Evolutionary conservation across 108 stramenopile genomes (phyloP).

Genomic region (Schizochytrium sp.): DNA sequence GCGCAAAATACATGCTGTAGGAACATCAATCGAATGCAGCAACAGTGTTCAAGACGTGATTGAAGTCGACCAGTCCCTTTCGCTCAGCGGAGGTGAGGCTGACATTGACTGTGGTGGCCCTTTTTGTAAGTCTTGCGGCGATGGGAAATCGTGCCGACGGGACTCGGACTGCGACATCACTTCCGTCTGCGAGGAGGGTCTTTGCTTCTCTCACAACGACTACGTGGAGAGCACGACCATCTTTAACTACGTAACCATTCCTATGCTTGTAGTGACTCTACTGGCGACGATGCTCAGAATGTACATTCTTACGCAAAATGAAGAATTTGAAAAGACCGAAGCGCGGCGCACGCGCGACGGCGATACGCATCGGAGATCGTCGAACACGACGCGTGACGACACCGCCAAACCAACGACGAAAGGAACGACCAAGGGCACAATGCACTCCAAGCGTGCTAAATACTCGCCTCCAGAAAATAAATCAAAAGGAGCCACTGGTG

Average conservation of each 20-base stretch:
- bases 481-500: background rate
- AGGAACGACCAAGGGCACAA: background rate
- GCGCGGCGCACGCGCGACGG: background rate
- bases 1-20: background rate
- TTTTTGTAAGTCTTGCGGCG: background rate
- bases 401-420: background rate
- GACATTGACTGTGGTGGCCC: background rate
- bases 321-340: background rate
- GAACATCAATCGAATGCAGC: background rate
- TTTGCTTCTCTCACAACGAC: background rate
- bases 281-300: background rate
- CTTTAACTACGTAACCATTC: background rate
- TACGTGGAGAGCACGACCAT: background rate
- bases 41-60: background rate
- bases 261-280: background rate
- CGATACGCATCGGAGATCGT: background rate
- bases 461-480: background rate
- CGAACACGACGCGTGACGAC: background rate
- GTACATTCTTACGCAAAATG: background rate
- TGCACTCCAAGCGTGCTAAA: no score
- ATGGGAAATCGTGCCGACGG: background rate
- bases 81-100: background rate
- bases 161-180: background rate
- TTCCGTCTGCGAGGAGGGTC: background rate
- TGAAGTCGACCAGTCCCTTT: background rate